Percentiles rank a stretch among this genome's conserved stretches.
These are phyloP conservation scores for Neurospora sp. DNA, from an alignment of 2,329 filamentous ascomycete genomes.

Conservation along the genomic window DNA sequence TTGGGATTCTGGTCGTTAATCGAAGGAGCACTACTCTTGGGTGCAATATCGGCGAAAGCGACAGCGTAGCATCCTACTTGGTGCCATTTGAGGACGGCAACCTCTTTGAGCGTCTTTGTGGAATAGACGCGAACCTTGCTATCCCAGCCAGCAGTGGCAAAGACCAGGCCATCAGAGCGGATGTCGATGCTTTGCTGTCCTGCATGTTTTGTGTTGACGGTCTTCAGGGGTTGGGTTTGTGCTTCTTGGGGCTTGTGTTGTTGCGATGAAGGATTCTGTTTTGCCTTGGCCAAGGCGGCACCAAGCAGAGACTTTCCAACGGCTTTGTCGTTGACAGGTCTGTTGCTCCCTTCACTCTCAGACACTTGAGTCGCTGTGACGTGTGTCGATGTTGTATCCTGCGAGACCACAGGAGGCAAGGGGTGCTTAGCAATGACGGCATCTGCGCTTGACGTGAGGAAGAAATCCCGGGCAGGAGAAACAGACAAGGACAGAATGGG, in stretches of 20 bases:
- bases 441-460: constrained; percentile 76
- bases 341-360: not conserved
- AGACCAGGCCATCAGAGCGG: constrained; percentile 69
- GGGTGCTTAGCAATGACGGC: constrained; percentile 68
- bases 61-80: constrained; percentile 76
- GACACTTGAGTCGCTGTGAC: not conserved
- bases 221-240: constrained; percentile 43
- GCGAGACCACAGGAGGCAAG: constrained; percentile 31
- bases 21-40: not conserved
- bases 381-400: not conserved
- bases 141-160: constrained; percentile 93
- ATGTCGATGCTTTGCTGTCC: constrained; percentile 77
- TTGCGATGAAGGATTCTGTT: not conserved
- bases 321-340: not conserved
- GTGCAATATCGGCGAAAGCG: constrained; percentile 50
- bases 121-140: constrained; percentile 72
- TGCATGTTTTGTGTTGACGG: constrained; percentile 70
- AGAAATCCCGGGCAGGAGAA: constrained; percentile 40
- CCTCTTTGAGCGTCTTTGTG: constrained; percentile 67
- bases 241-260: constrained; percentile 4
- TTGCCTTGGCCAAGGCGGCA: constrained; percentile 15
- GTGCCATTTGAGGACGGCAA: constrained; percentile 94
- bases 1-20: not conserved
- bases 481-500: constrained; percentile 69
- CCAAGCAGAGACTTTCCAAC: constrained; percentile 21